phyloP scores from a whole-genome alignment of 2,329 filamentous ascomycete species.

The Pseudogymnoascus sp. region DNA sequence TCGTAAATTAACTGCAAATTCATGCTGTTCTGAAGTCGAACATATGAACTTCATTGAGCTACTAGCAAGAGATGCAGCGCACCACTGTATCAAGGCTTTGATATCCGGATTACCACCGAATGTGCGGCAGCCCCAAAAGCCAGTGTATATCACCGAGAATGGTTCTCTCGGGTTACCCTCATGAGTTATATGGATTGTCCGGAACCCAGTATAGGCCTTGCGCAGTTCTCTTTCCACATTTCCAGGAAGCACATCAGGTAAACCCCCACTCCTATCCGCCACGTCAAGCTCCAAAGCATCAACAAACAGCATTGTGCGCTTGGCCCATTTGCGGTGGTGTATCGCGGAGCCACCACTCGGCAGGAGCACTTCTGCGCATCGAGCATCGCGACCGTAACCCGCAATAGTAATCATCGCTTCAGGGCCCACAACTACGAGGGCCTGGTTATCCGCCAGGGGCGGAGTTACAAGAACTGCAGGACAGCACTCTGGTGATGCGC shows the following conservation, averaged over 20 bases:
- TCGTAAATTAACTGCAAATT: not conserved
- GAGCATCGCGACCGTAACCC: not conserved
- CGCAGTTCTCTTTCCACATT: not conserved
- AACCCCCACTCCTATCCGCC: not conserved
- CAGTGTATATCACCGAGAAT: slow-evolving; percentile 4
- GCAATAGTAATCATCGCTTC: not conserved
- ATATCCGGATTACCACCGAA: not conserved
- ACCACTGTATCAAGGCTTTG: not conserved
- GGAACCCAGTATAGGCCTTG: not conserved
- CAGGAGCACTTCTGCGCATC: not conserved
- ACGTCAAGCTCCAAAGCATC: slow-evolving; percentile 2
- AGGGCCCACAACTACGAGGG: not conserved
- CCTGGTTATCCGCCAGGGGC: not conserved
- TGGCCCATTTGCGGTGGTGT: not conserved
- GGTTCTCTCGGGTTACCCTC: not conserved
- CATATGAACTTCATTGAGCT: slow-evolving; percentile 2
- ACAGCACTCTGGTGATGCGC: not conserved
- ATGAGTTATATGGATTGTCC: not conserved
- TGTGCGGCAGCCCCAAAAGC: not conserved
- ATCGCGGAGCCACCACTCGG: not conserved
- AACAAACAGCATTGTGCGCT: not conserved
- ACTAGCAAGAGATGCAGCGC: not conserved
- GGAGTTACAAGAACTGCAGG: not conserved
- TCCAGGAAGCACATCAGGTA: not conserved
- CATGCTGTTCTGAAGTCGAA: not conserved